Evolutionary conservation across 805 yeast genomes (phyloP).

Genomic region (Lipomyces starkeyi): DNA sequence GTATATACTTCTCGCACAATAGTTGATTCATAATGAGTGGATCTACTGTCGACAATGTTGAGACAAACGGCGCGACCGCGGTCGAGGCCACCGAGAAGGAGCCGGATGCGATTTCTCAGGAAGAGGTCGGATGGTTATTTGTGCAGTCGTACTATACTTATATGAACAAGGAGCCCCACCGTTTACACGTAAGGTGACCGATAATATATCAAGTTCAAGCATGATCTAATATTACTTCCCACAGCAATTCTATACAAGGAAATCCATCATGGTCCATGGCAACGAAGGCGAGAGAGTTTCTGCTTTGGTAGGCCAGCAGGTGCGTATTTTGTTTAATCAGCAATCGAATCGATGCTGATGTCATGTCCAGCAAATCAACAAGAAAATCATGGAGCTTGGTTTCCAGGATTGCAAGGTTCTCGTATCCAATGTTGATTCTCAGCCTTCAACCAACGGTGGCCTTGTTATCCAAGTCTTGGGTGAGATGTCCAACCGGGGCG

Average conservation of each 20-base stretch:
- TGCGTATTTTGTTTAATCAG: conserved; percentile 11
- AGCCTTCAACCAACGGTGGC: conserved; percentile 45
- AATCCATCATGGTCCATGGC: conserved; percentile 48
- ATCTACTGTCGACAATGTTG: not conserved
- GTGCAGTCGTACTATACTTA: conserved; percentile 49
- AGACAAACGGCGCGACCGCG: not conserved
- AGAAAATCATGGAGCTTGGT: conserved; percentile 43
- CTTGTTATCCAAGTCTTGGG: conserved; percentile 51
- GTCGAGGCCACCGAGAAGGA: conserved; percentile 9
- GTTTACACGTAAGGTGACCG: conserved; percentile 41
- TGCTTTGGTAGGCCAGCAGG: conserved; percentile 44
- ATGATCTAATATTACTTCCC: not conserved
- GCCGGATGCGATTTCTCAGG: conserved; percentile 34
- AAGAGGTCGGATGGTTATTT: conserved; percentile 49
- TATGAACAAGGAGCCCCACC: conserved; percentile 45
- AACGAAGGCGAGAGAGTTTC: conserved; percentile 46
- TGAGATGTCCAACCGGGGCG: conserved; percentile 47
- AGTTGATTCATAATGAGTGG: not conserved
- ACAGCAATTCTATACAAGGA: conserved; percentile 46
- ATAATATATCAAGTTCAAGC: not conserved
- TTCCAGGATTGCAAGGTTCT: conserved; percentile 47
- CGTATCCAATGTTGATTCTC: conserved; percentile 48
- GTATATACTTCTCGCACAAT: not conserved
- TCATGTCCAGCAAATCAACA: conserved; percentile 41
- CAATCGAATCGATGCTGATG: not conserved